phyloP scores from a whole-genome alignment of 257 asterid genomes.

The Lantana camara region DNA sequence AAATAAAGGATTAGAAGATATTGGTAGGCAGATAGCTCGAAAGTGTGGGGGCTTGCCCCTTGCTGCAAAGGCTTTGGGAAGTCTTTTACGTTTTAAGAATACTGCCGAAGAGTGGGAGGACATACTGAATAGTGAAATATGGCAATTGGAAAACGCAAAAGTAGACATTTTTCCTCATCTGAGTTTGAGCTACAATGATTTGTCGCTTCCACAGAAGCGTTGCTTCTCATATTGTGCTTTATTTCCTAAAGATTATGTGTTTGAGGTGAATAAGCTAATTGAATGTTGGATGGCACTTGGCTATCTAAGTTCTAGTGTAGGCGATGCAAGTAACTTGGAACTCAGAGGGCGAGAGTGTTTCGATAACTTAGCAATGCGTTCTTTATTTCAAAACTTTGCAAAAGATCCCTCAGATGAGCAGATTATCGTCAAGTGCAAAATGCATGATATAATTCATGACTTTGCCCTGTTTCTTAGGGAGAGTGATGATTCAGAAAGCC shows the following conservation, averaged over 20 bases:
- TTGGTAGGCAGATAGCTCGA: constrained; percentile 35
- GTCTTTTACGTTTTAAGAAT: constrained; percentile 28
- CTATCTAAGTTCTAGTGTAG: no score
- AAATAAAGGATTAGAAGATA: constrained; percentile 20
- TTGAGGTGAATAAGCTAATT: constrained; percentile 37
- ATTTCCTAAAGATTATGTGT: constrained; percentile 39
- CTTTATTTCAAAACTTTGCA: constrained; percentile 15
- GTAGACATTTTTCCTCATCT: no score
- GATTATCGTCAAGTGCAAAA: background rate
- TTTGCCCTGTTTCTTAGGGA: constrained; percentile 19
- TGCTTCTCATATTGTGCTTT: constrained; percentile 54
- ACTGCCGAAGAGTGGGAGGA: constrained; percentile 34
- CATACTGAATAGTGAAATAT: constrained; percentile 29
- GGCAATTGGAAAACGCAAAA: no score
- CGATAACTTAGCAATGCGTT: no score
- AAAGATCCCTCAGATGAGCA: background rate
- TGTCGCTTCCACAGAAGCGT: constrained; percentile 33
- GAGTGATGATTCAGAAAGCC: background rate
- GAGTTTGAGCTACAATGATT: constrained; percentile 35
- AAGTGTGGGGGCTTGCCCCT: constrained; percentile 50
- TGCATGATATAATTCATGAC: constrained; percentile 31
- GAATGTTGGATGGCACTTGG: no score
- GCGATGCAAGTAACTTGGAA: no score
- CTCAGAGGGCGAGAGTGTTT: no score
- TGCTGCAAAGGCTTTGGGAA: constrained; percentile 42